These are phyloP conservation scores for Metarhizium sp. DNA, from an alignment of 2,329 filamentous ascomycete species.

Conservation along the genomic window DNA sequence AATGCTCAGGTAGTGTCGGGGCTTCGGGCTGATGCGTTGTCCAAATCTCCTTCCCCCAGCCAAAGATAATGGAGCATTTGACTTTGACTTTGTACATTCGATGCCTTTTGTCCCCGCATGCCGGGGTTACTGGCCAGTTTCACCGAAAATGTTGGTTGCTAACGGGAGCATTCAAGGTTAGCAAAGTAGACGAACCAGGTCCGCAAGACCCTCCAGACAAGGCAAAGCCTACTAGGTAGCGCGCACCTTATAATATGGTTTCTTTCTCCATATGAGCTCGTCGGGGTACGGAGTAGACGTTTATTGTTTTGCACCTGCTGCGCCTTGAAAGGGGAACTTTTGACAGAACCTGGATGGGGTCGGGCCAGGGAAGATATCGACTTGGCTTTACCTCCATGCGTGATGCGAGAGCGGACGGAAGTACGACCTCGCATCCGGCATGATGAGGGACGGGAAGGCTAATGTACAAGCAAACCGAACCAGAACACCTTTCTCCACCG, in stretches of 20 bases:
- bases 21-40: conserved; percentile 2
- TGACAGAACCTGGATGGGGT: neutral
- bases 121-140: neutral
- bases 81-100: neutral
- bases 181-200: neutral
- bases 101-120: neutral
- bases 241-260: neutral
- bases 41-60: neutral
- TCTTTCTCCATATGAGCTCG: neutral
- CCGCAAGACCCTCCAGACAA: too few relatives aligned
- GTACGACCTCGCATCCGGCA: conserved; percentile 13
- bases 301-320: neutral
- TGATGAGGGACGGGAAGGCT: conserved; percentile 22
- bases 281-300: neutral
- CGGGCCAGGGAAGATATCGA: neutral
- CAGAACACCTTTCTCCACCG: conserved; percentile 13
- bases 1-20: neutral
- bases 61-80: neutral
- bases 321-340: conserved; percentile 1
- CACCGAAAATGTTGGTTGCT: neutral
- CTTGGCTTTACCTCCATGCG: neutral
- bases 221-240: too few relatives aligned
- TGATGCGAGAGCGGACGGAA: conserved; percentile 12
- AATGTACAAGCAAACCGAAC: conserved; percentile 20
- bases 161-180: neutral